These are phyloP conservation scores for Boletellus ananiceps DNA, from an alignment of 768 basidiomycete genomes.

Conservation along the genomic window DNA sequence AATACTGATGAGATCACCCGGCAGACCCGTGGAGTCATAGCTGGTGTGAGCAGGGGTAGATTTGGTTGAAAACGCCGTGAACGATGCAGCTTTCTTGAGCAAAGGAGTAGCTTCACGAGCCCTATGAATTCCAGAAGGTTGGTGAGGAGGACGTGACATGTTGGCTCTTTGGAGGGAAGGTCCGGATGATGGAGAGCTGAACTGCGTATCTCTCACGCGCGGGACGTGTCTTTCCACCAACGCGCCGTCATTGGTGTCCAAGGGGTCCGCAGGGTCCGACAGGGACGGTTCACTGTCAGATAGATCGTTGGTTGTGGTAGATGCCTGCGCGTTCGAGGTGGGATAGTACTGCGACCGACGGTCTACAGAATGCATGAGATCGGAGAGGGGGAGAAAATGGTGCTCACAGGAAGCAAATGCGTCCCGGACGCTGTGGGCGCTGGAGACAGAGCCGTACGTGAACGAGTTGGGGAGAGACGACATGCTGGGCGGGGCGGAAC, in stretches of 20 bases:
- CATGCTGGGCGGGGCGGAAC: constrained; percentile 23
- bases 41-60: neutral
- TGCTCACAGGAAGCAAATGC: constrained; percentile 58
- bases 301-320: constrained; percentile 38
- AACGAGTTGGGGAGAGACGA: constrained; percentile 45
- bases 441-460: constrained; percentile 45
- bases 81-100: constrained; percentile 37
- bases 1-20: neutral
- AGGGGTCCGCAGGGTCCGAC: constrained; percentile 2
- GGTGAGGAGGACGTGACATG: neutral
- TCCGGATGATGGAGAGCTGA: neutral
- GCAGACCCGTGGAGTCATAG: neutral
- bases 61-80: constrained; percentile 19
- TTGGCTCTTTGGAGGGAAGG: constrained; percentile 20
- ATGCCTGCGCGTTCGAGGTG: constrained; percentile 52
- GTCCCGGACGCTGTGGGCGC: constrained; percentile 46
- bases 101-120: constrained; percentile 36
- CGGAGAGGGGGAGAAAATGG: neutral
- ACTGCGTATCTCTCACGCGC: neutral
- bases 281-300: constrained; percentile 30
- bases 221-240: constrained; percentile 8
- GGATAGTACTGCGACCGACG: constrained; percentile 66
- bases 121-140: neutral
- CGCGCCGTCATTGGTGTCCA: neutral
- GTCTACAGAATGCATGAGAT: constrained; percentile 38